Evolutionary conservation across 1,284 basidiomycete species (phyloP).

Genomic region (Crucibulum cyathiforme): DNA sequence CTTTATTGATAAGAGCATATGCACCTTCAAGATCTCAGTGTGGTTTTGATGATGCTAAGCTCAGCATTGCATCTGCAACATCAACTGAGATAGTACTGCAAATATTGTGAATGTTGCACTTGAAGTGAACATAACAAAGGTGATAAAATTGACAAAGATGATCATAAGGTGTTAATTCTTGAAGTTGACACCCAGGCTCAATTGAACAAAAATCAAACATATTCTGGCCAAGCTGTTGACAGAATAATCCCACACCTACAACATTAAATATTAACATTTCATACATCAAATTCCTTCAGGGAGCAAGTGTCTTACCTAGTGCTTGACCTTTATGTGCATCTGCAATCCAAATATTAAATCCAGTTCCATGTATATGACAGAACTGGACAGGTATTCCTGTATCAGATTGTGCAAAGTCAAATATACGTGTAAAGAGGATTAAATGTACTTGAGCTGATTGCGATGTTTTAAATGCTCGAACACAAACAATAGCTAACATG

Average conservation of each 20-base stretch:
- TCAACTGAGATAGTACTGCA: background rate
- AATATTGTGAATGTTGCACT: background rate
- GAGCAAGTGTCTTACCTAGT: constrained; percentile 6
- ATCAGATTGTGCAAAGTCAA: constrained; percentile 18
- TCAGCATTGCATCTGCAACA: background rate
- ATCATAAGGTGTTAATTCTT: background rate
- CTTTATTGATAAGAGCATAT: background rate
- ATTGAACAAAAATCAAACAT: background rate
- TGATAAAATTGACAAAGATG: background rate
- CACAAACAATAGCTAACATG: background rate
- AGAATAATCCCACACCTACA: background rate
- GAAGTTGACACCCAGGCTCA: background rate
- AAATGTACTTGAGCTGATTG: constrained; percentile 16
- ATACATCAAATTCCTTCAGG: background rate
- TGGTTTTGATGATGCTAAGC: background rate
- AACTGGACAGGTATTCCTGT: constrained; percentile 21
- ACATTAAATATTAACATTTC: background rate
- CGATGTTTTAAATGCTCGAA: background rate
- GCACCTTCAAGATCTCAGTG: background rate
- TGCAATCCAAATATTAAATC: constrained; percentile 22
- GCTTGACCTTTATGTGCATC: constrained; percentile 33
- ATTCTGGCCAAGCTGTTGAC: background rate
- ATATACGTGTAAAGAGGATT: constrained; percentile 22
- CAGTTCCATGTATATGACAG: constrained; percentile 25
- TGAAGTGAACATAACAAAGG: background rate